phyloP scores from a whole-genome alignment of 2,329 filamentous ascomycete genomes.

The Aureobasidium subglaciale region DNA sequence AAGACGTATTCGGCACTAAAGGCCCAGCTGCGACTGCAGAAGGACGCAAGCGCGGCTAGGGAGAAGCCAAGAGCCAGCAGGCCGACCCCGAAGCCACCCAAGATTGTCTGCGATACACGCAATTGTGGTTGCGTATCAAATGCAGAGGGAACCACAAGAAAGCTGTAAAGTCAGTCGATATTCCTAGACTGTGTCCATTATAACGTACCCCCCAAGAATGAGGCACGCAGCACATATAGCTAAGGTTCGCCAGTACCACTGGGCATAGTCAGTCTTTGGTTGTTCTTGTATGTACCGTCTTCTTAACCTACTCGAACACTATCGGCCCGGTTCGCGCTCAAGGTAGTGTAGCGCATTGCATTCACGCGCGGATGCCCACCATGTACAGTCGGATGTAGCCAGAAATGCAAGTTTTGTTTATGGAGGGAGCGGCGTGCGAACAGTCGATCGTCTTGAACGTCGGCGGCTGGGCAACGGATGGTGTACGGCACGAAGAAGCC shows the following conservation, averaged over 20 bases:
- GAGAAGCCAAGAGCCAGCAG: conserved; percentile 43
- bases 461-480: not conserved
- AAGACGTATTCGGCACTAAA: conserved; percentile 45
- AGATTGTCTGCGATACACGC: conserved; percentile 32
- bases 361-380: not conserved
- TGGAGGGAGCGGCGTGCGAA: not conserved
- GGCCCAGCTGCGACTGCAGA: conserved; percentile 35
- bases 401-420: too few relatives aligned
- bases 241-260: conserved; percentile 44
- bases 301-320: conserved; percentile 2
- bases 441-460: not conserved
- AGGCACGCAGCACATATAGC: conserved; percentile 39
- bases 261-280: conserved; percentile 16
- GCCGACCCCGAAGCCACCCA: conserved; percentile 41
- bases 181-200: not conserved
- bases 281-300: not conserved
- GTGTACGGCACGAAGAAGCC: not conserved
- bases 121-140: conserved; percentile 33
- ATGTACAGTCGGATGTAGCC: not conserved
- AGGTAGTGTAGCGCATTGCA: conserved; percentile 9
- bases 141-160: conserved; percentile 42
- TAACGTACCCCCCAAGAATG: conserved; percentile 41
- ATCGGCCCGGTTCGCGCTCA: not conserved
- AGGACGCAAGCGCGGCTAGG: conserved; percentile 41
- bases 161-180: conserved; percentile 29